These are phyloP conservation scores for Aspergillus candidus DNA, from an alignment of 2,329 filamentous ascomycete species.

Conservation along the genomic window DNA sequence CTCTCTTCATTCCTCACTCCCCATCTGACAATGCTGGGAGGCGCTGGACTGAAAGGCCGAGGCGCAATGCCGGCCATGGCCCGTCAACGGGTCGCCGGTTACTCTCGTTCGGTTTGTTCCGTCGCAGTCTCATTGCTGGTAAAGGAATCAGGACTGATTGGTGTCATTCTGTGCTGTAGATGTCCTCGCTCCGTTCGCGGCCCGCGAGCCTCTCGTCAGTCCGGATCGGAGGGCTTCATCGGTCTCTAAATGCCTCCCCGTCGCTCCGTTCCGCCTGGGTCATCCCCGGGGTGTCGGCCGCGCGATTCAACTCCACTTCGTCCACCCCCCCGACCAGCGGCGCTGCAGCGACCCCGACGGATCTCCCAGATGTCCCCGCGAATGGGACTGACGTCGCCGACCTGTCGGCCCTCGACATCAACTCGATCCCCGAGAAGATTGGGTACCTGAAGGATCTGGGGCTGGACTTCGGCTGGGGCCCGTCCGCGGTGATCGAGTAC, in stretches of 20 bases:
- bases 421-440: slow-evolving; percentile 64
- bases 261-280: slow-evolving; percentile 20
- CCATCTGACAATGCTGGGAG: slow-evolving; percentile 47
- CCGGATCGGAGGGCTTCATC: slow-evolving; percentile 16
- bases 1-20: too few species aligned
- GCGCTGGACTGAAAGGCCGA: slow-evolving; percentile 48
- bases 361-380: slow-evolving; percentile 2
- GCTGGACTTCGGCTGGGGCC: slow-evolving; percentile 80
- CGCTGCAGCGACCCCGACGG: slow-evolving; percentile 5
- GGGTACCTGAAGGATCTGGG: slow-evolving; percentile 80
- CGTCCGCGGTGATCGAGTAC: slow-evolving; percentile 68
- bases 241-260: slow-evolving; percentile 15
- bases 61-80: slow-evolving; percentile 38
- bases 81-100: slow-evolving; percentile 23
- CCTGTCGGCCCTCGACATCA: slow-evolving; percentile 29
- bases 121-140: not conserved
- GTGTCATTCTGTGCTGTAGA: slow-evolving; percentile 21
- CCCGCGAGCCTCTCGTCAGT: slow-evolving; percentile 14
- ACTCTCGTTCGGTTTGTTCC: slow-evolving; percentile 32
- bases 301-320: slow-evolving; percentile 37
- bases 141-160: slow-evolving; percentile 12
- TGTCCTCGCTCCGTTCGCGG: slow-evolving; percentile 30
- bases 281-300: slow-evolving; percentile 19
- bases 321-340: slow-evolving; percentile 16
- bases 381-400: slow-evolving; percentile 17